Evolutionary conservation across 768 basidiomycete species (phyloP), one percentile per base, ranked within the genome.

Genomic region (Hericium alpestre): DNA sequence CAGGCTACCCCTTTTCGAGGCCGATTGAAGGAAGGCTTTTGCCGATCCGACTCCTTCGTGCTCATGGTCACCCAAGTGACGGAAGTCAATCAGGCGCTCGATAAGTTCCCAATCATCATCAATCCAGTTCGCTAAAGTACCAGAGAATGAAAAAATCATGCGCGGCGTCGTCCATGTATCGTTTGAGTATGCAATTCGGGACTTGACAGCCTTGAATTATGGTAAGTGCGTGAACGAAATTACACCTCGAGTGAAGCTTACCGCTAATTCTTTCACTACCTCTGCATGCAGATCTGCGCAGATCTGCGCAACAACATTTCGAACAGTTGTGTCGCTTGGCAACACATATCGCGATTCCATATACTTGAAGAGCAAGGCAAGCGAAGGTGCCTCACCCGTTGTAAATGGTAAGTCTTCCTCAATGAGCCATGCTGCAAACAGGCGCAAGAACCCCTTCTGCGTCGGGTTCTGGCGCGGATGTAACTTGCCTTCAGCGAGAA

Each of bases 1-100:
- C 1, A 72, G 54, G 38, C 60, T 53, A 2, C 70, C 71, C 46
- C 55, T 27, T 41, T 63, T 60, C 3, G 58, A 22, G 22, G 60
- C 60, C 8, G 66, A 62, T 10, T 68, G 56, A 1, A 65, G 58
- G 53, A 73, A 69, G 10, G 65, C 71, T 46, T 65, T 60, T 3
- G 62, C 72, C 5, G 63, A 69, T 61, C 68, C 60, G 9, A 66
- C 51, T 1, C 73, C 74, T 37, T 58, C 25, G 40, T 65, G 65
- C 39, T 64, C 61, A n/a, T 65, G 38, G 20, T 60, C 59, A 11
- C 52, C 56, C 10, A 65, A 49, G 7, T 51, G 56, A 20, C 47
- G 51, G 53, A 65, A 64, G 27, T 62, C 61, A 15, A 65, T 51
- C 0, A 64, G 18, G 4, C 58, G 58, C 53, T 62, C 59, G 27